Conservation (phyloP, 2,329 filamentous ascomycete genomes). For the Paraconiothyrium sp. region DNA sequence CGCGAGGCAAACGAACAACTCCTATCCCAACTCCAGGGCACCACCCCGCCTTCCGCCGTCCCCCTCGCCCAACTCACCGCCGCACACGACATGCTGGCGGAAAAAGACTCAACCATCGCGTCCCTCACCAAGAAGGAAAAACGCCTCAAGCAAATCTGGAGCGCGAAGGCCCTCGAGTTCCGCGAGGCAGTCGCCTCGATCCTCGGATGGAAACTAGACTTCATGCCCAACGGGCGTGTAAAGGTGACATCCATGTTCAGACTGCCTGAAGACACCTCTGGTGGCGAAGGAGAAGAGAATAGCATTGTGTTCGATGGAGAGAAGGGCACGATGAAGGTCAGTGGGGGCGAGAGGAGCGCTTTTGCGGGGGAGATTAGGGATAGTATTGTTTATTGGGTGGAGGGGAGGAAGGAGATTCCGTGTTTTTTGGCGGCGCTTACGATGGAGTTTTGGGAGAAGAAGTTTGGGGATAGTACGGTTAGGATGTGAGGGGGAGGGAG, state of each 20-base stretch:
- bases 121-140: slow-evolving; percentile 81
- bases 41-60: slow-evolving; percentile 63
- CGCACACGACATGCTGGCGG: slow-evolving; percentile 77
- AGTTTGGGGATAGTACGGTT: slow-evolving; percentile 29
- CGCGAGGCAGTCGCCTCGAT: slow-evolving; percentile 92
- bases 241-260: slow-evolving; percentile 88
- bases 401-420: slow-evolving; percentile 91
- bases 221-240: slow-evolving; percentile 97
- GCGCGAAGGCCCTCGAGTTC: slow-evolving; percentile 90
- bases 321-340: slow-evolving; percentile 97
- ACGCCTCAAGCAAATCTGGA: slow-evolving; percentile 92
- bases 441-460: slow-evolving; percentile 88
- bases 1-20: slow-evolving; percentile 86
- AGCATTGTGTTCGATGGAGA: slow-evolving; percentile 88
- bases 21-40: slow-evolving; percentile 72
- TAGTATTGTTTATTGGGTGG: slow-evolving; percentile 94
- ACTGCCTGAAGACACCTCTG: slow-evolving; percentile 64
- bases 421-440: slow-evolving; percentile 92
- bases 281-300: slow-evolving; percentile 58
- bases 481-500: background rate
- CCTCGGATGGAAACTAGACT: slow-evolving; percentile 93
- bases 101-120: slow-evolving; percentile 60
- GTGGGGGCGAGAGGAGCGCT: slow-evolving; percentile 83
- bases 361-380: slow-evolving; percentile 88
- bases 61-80: slow-evolving; percentile 80